Conservation (phyloP, 129 eudicot species). For the Lactuca saligna region DNA sequence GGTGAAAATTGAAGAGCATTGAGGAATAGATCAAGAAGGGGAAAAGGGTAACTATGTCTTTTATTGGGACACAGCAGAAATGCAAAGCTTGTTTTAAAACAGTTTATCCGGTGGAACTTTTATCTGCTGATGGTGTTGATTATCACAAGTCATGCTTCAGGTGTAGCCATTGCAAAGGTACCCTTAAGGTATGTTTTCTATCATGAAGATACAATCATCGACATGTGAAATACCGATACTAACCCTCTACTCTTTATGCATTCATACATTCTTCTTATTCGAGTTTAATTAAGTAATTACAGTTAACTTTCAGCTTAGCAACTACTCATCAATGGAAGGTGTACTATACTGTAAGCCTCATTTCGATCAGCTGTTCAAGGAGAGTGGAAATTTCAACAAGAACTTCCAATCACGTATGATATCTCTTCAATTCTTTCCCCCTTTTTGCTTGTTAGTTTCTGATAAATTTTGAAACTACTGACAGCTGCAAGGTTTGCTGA, state of each 20-base stretch:
- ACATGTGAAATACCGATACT: slow-evolving; percentile 7
- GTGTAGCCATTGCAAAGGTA: slow-evolving; percentile 85
- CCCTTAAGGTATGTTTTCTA: slow-evolving; percentile 58
- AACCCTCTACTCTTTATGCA: slow-evolving; percentile 1
- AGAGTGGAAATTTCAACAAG: slow-evolving; percentile 90
- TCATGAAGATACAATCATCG: neutral
- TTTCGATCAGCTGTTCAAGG: slow-evolving; percentile 95
- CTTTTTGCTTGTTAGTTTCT: neutral
- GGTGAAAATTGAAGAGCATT: slow-evolving; percentile 12
- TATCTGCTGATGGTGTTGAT: slow-evolving; percentile 91
- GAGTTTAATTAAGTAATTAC: slow-evolving; percentile 4
- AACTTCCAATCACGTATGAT: slow-evolving; percentile 87
- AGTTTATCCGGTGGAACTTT: slow-evolving; percentile 84
- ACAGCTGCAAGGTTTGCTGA: slow-evolving; percentile 86
- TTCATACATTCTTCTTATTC: neutral
- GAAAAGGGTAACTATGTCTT: slow-evolving; percentile 53
- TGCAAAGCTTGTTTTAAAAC: slow-evolving; percentile 97
- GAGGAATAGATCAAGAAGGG: slow-evolving; percentile 24
- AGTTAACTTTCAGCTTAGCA: slow-evolving; percentile 67
- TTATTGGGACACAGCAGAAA: slow-evolving; percentile 84
- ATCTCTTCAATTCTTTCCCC: slow-evolving; percentile 1
- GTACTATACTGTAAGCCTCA: slow-evolving; percentile 97
- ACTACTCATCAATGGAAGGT: slow-evolving; percentile 96
- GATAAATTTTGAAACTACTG: slow-evolving; percentile 7
- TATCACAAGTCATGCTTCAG: slow-evolving; percentile 94